phyloP scores from a whole-genome alignment of 2,329 filamentous ascomycete genomes.

The Penicillium verrucosum region DNA sequence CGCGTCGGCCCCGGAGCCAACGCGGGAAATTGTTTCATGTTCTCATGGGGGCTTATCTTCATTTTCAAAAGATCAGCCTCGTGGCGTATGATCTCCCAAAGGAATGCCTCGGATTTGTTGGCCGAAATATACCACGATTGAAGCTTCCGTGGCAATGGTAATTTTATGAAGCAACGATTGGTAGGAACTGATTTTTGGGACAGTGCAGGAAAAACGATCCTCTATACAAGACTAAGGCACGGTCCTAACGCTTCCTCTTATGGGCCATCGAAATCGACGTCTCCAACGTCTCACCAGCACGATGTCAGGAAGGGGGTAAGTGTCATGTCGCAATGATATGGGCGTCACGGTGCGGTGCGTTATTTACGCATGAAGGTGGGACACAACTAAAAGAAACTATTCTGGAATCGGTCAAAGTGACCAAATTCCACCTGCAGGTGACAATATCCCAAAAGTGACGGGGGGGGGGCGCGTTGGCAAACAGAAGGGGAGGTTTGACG shows the following conservation, averaged over 20 bases:
- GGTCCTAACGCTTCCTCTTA: not conserved
- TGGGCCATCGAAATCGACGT: slow-evolving; percentile 2
- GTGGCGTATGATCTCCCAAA: not conserved
- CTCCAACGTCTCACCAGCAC: not conserved
- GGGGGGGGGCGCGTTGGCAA: slow-evolving; percentile 4
- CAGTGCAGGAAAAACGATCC: not conserved
- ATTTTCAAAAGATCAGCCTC: not conserved
- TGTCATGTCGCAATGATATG: slow-evolving; percentile 7
- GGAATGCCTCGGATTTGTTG: not conserved
- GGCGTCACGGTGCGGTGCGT: not conserved
- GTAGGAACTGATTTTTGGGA: not conserved
- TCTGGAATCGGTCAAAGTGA: slow-evolving; percentile 1
- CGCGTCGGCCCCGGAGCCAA: slow-evolving; percentile 30
- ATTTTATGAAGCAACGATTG: not conserved
- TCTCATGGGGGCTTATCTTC: slow-evolving; percentile 18
- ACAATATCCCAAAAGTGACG: slow-evolving; percentile 7
- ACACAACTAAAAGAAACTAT: slow-evolving; percentile 2
- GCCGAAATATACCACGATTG: not conserved
- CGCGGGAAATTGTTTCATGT: slow-evolving; percentile 25
- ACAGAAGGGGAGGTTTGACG: slow-evolving; percentile 8
- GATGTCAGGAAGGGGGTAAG: not conserved
- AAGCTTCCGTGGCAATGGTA: not conserved
- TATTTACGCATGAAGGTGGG: slow-evolving; percentile 3
- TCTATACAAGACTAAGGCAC: not conserved
- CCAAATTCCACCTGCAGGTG: slow-evolving; percentile 13